Conservation (phyloP, 1,284 basidiomycete genomes). For the Tilletia caries region DNA sequence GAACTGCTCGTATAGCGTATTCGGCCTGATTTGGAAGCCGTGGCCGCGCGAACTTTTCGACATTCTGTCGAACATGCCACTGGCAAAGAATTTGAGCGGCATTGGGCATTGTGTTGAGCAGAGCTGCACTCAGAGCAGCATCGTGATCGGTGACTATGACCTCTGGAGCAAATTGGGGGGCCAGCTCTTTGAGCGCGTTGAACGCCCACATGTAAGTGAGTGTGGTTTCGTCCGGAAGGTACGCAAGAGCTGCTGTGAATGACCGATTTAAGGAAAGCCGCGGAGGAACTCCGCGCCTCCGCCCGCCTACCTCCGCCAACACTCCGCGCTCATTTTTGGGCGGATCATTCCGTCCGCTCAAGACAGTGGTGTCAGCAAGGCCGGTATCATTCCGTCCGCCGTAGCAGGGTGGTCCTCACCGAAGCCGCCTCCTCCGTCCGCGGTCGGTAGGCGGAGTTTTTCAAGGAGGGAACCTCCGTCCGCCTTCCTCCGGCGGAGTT, state of each 20-base stretch:
- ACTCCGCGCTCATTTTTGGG: no score
- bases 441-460: no score
- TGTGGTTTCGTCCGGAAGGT: background rate
- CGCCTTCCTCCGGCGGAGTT: no score
- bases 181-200: background rate
- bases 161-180: background rate
- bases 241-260: conserved; percentile 2
- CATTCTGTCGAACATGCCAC: conserved; percentile 11
- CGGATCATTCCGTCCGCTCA: no score
- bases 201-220: background rate
- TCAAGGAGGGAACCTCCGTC: no score
- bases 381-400: no score
- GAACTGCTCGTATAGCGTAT: background rate
- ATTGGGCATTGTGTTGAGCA: background rate
- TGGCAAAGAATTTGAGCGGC: background rate
- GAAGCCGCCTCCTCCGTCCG: no score
- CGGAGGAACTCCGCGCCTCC: no score
- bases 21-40: background rate
- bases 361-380: no score
- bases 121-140: background rate
- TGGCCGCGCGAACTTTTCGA: background rate
- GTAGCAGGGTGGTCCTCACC: no score
- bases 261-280: background rate
- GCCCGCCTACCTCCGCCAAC: no score
- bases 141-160: conserved; percentile 3